Evolutionary conservation across 2,329 filamentous ascomycete species (phyloP).

Genomic region (Ophioceras dolichostomum): DNA sequence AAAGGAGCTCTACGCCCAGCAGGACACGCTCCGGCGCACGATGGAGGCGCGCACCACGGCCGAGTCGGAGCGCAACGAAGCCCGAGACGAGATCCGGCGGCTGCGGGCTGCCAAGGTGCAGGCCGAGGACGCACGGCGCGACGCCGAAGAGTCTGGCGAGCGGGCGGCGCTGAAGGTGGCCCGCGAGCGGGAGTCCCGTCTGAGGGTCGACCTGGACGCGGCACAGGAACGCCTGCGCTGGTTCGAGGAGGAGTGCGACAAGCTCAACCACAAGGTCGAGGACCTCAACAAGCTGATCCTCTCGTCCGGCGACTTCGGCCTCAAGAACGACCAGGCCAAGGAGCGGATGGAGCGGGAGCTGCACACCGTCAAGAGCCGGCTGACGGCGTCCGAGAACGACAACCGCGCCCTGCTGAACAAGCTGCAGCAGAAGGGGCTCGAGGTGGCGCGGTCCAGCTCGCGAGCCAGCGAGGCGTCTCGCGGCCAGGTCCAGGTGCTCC

Average conservation of each 20-base stretch:
- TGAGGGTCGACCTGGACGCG: constrained; percentile 69
- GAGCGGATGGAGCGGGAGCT: constrained; percentile 86
- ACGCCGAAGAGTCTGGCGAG: constrained; percentile 72
- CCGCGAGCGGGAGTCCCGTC: constrained; percentile 64
- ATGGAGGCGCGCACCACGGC: constrained; percentile 69
- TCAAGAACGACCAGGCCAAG: constrained; percentile 88
- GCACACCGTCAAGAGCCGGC: constrained; percentile 76
- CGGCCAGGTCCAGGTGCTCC: constrained; percentile 61
- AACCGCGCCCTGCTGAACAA: constrained; percentile 94
- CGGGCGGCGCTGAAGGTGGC: constrained; percentile 66
- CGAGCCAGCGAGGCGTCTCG: constrained; percentile 75
- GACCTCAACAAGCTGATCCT: constrained; percentile 77
- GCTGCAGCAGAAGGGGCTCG: constrained; percentile 90
- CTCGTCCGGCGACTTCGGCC: constrained; percentile 77
- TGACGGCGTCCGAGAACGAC: constrained; percentile 90
- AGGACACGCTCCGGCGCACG: constrained; percentile 77
- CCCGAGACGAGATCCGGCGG: constrained; percentile 71
- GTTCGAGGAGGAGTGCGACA: constrained; percentile 66
- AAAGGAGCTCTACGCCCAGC: constrained; percentile 92
- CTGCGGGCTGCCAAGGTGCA: constrained; percentile 74
- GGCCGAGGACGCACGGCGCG: constrained; percentile 73
- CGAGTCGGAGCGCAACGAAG: constrained; percentile 81
- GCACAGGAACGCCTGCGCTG: constrained; percentile 66
- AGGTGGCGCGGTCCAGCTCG: constrained; percentile 84
- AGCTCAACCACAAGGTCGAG: constrained; percentile 69